These are phyloP conservation scores for Nakazawaea ernobii DNA, from an alignment of 805 yeast genomes.

Conservation along the genomic window DNA sequence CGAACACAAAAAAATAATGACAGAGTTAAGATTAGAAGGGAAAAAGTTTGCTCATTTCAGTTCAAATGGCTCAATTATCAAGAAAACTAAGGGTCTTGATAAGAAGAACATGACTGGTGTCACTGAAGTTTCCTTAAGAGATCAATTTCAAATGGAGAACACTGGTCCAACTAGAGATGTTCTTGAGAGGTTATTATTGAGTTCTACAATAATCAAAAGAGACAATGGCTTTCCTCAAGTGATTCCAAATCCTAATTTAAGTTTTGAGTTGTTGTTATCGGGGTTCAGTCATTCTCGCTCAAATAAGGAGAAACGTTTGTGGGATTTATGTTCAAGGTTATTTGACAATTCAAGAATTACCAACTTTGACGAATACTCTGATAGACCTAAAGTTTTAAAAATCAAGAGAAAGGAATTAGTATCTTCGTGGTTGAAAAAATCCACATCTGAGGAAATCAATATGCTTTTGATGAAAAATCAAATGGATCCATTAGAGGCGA, in stretches of 20 bases:
- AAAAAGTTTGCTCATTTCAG: slow-evolving; percentile 10
- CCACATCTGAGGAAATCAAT: slow-evolving; percentile 31
- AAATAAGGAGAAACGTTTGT: slow-evolving; percentile 27
- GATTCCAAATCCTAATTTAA: slow-evolving; percentile 21
- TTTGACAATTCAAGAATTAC: slow-evolving; percentile 37
- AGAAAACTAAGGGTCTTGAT: slow-evolving; percentile 1
- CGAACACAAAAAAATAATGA: slow-evolving; percentile 20
- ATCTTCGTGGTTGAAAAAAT: slow-evolving; percentile 50
- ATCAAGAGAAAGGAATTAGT: slow-evolving; percentile 38
- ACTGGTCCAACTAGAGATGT: slow-evolving; percentile 10
- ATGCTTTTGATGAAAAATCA: slow-evolving; percentile 19
- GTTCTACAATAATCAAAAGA: slow-evolving; percentile 21
- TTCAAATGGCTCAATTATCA: slow-evolving; percentile 3
- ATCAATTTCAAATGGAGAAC: slow-evolving; percentile 6
- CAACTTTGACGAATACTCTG: background rate
- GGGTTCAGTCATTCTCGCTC: slow-evolving; percentile 11
- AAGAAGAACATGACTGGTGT: slow-evolving; percentile 8
- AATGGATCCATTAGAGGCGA: slow-evolving; percentile 40
- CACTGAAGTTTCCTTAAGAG: background rate
- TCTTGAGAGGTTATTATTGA: slow-evolving; percentile 19
- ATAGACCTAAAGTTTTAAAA: slow-evolving; percentile 2
- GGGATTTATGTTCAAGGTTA: slow-evolving; percentile 59
- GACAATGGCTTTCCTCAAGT: slow-evolving; percentile 32
- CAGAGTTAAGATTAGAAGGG: slow-evolving; percentile 22
- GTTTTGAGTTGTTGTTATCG: slow-evolving; percentile 25